phyloP scores from a whole-genome alignment of 179 eudicot species.

The Pouteria campechiana region DNA sequence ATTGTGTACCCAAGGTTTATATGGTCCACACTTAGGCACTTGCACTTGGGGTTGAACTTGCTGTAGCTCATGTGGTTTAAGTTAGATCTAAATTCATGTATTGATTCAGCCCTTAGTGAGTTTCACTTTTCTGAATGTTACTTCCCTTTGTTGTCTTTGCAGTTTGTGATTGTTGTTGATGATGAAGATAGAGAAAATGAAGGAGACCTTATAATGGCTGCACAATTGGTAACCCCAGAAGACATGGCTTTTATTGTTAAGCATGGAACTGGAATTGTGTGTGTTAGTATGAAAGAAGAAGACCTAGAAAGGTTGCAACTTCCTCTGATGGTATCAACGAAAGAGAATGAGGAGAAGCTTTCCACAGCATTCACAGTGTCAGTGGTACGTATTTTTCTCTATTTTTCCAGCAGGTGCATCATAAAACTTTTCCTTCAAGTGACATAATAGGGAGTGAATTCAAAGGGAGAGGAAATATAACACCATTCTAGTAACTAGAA shows the following conservation, averaged over 20 bases:
- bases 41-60: too few relatives aligned
- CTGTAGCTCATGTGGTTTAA: too few relatives aligned
- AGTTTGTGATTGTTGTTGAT: constrained; percentile 85
- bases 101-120: too few relatives aligned
- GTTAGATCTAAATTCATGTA: too few relatives aligned
- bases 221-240: constrained; percentile 67
- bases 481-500: too few relatives aligned
- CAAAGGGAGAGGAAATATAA: too few relatives aligned
- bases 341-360: constrained; percentile 74
- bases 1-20: too few relatives aligned
- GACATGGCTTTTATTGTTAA: constrained; percentile 86
- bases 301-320: constrained; percentile 69
- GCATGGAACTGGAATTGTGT: constrained; percentile 87
- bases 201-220: constrained; percentile 88
- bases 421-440: too few relatives aligned
- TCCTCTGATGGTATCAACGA: constrained; percentile 64
- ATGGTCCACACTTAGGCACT: background rate
- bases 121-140: background rate
- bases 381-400: constrained; percentile 40
- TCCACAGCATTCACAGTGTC: constrained; percentile 73
- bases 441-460: too few relatives aligned
- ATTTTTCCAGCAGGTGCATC: background rate
- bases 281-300: constrained; percentile 84
- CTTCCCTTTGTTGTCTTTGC: constrained; percentile 9
- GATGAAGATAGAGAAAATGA: constrained; percentile 93